Percentiles rank a stretch among this genome's conserved stretches.
phyloP scores from a whole-genome alignment of 345 rosid genomes.

The Syzygium aromaticum region DNA sequence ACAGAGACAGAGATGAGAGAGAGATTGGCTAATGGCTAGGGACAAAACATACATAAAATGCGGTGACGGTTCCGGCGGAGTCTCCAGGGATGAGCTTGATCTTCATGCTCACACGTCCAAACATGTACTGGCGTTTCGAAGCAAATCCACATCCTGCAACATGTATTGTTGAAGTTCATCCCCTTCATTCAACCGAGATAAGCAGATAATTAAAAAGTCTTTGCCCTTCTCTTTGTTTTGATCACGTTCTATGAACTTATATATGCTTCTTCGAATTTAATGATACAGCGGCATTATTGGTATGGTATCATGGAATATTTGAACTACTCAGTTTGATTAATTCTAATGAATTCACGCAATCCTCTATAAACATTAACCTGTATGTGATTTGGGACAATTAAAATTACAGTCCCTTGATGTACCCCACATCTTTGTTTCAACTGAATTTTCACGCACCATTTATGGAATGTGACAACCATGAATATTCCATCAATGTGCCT shows the following conservation, averaged over 20 bases:
- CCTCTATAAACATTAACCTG: background rate
- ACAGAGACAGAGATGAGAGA: background rate
- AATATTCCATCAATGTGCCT: background rate
- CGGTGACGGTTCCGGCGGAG: slow-evolving; percentile 99
- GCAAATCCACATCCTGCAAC: slow-evolving; percentile 81
- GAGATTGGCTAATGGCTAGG: background rate
- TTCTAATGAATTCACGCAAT: background rate
- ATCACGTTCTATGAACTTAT: background rate
- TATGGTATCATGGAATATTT: background rate
- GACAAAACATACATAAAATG: slow-evolving; percentile 58
- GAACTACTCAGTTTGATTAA: background rate
- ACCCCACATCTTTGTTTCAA: background rate
- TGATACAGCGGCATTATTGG: background rate
- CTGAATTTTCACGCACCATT: background rate
- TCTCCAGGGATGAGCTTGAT: slow-evolving; percentile 91
- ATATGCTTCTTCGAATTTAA: background rate
- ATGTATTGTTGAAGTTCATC: background rate
- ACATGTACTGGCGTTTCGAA: slow-evolving; percentile 64
- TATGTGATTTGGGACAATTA: background rate
- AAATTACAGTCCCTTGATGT: background rate
- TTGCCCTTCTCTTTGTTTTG: background rate
- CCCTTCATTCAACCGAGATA: background rate
- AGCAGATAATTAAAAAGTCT: background rate
- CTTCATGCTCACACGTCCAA: slow-evolving; percentile 85
- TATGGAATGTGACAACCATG: background rate